A percentile compares a stretch with the other conserved stretches of the same genome.
These are phyloP conservation scores for Viola pubescens DNA, from an alignment of 441 rosid species.

Conservation along the genomic window DNA sequence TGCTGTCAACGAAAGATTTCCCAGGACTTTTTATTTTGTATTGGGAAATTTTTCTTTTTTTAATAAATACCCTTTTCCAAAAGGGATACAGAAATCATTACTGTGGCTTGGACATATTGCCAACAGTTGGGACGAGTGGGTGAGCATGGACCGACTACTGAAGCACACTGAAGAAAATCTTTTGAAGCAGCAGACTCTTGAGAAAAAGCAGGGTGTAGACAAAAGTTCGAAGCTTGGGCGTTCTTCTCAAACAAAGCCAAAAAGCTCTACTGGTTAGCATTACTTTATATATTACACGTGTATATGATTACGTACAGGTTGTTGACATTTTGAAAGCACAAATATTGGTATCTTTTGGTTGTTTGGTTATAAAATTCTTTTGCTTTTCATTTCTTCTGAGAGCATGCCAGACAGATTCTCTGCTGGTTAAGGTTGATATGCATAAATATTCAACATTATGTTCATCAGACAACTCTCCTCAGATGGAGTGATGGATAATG, in stretches of 20 bases:
- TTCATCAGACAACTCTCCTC: too few species aligned
- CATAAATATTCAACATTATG: too few species aligned
- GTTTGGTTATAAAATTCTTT: too few species aligned
- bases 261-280: conserved; percentile 62
- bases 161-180: conserved; percentile 81
- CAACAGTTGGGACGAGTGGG: conserved; percentile 99
- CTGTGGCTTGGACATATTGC: conserved; percentile 53
- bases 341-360: too few species aligned
- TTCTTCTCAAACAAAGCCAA: conserved; percentile 61
- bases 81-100: conserved; percentile 39
- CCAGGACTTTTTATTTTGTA: conserved; percentile 6
- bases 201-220: conserved; percentile 73
- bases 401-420: too few species aligned
- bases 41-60: conserved; percentile 21
- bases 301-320: too few species aligned
- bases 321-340: too few species aligned
- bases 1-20: conserved; percentile 2
- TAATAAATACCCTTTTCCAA: conserved; percentile 25
- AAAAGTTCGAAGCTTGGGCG: conserved; percentile 77
- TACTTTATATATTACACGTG: not conserved
- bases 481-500: too few species aligned
- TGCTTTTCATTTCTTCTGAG: too few species aligned
- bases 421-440: too few species aligned
- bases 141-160: conserved; percentile 74
- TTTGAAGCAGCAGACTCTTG: conserved; percentile 74